These are phyloP conservation scores for Lindgomyces ingoldianus DNA, from an alignment of 495 filamentous ascomycete genomes.

Conservation along the genomic window DNA sequence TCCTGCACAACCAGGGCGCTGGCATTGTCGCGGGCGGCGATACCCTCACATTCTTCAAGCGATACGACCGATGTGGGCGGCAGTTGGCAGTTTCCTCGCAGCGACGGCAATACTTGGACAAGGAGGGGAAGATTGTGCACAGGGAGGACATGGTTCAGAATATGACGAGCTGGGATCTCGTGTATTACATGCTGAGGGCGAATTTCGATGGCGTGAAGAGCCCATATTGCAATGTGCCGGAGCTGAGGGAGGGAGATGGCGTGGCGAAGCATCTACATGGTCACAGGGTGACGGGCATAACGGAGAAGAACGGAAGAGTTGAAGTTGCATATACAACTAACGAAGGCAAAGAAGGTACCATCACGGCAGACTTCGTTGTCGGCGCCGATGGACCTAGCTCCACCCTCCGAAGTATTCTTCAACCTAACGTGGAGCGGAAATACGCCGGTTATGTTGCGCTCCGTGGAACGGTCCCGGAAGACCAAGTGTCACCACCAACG, in stretches of 20 bases:
- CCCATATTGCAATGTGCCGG: conserved; percentile 19
- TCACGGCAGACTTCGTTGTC: conserved; percentile 52
- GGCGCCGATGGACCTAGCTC: conserved; percentile 61
- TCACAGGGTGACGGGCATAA: conserved; percentile 50
- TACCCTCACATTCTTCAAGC: conserved; percentile 30
- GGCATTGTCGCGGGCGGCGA: conserved; percentile 49
- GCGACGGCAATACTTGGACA: conserved; percentile 25
- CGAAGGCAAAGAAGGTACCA: conserved; percentile 43
- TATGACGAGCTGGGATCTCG: conserved; percentile 54
- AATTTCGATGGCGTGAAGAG: conserved; percentile 55
- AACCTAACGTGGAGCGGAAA: conserved; percentile 50
- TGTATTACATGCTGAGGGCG: conserved; percentile 57
- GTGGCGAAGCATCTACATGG: conserved; percentile 53
- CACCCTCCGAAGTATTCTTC: conserved; percentile 51
- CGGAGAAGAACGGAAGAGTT: conserved; percentile 46
- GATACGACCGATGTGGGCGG: conserved; percentile 21
- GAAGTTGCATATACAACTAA: conserved; percentile 46
- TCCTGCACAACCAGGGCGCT: conserved; percentile 56
- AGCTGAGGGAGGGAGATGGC: conserved; percentile 39
- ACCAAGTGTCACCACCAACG: conserved; percentile 38
- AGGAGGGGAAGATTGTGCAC: conserved; percentile 26
- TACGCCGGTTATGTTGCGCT: conserved; percentile 60
- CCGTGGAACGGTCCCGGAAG: conserved; percentile 55
- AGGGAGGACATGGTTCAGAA: conserved; percentile 33
- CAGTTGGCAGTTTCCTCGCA: conserved; percentile 19